Percentiles rank a stretch among this genome's conserved stretches.
Evolutionary conservation across 768 basidiomycete species (phyloP).

Genomic region (Termitomyces sp.): DNA sequence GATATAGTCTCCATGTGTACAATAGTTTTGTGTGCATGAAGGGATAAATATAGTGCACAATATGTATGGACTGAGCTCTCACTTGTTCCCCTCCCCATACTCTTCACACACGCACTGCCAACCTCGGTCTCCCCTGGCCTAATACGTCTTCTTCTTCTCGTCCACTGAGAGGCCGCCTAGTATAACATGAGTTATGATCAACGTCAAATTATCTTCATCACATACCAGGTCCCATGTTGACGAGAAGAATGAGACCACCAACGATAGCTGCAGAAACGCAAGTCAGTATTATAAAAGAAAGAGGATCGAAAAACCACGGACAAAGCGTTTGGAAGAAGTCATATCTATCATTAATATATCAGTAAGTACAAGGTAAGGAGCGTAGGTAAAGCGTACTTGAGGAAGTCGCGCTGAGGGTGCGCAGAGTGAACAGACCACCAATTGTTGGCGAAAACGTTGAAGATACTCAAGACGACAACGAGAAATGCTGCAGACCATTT

Average conservation of each 20-base stretch:
- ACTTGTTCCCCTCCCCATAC: constrained; percentile 5
- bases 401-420: constrained; percentile 96
- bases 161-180: constrained; percentile 92
- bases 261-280: constrained; percentile 63
- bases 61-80: constrained; percentile 5
- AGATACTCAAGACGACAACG: constrained; percentile 84
- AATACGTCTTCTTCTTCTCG: constrained; percentile 98
- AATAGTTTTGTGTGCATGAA: constrained; percentile 16
- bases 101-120: neutral
- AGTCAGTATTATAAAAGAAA: constrained; percentile 3
- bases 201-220: constrained; percentile 7
- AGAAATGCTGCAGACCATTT: constrained; percentile 98
- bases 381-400: constrained; percentile 74
- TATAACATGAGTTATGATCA: constrained; percentile 7
- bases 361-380: constrained; percentile 10
- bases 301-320: constrained; percentile 23
- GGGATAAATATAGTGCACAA: constrained; percentile 18
- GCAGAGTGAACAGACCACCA: constrained; percentile 94
- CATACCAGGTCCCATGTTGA: constrained; percentile 95
- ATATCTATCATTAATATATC: constrained; percentile 52
- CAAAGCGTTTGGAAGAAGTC: constrained; percentile 99
- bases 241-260: constrained; percentile 93
- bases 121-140: constrained; percentile 11
- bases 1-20: constrained; percentile 6
- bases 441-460: constrained; percentile 99